Base-by-base conservation (phyloP, 2,329 filamentous ascomycete genomes). In the Cytospora piceicola region DNA sequence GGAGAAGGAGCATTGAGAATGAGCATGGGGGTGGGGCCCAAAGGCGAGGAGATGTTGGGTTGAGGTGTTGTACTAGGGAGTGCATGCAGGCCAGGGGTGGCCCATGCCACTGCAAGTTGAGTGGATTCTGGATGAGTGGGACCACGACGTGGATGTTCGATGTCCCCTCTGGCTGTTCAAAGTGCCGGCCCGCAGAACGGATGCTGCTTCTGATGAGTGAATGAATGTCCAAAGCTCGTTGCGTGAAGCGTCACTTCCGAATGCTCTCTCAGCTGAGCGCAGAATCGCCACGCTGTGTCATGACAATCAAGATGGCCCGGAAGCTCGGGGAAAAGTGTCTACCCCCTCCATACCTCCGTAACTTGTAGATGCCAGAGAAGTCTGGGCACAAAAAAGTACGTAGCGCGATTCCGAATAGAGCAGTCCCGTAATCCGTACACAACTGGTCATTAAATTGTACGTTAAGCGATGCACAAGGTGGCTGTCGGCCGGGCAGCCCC, bases 111-210 rank as follows among this genome's bases (percentile, higher is more conserved):
- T 69, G 69, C 52, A 63, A 51, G 22, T 39, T 56, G 49, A 32
- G 61, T 61, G 57, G 55, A 62, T 62, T 42, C 66, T 68, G 62
- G 60, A 46, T 63, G 67, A 71, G 61, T 72, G 72, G 68, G 69
- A 68, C 68, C 66, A 66, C 55, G 69, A 71, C 65, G 65, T 71
- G 72, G 70, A 69, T 71, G 68, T 53, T 63, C 53, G 61, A 63
- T 57, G 61, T 42, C 29, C 39, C 61, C 70, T 67, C 62, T 68
- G 59, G 54, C 61, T 63, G 65, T 63, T 58, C 59, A 63, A 68
- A 70, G 64, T 70, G 71, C 70, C 69, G 71, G 71, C 69, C 46
- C 63, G 63, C 61, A 68, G 61, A 69, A 56, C 46, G 62, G 49
- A 58, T 64, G 55, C 29, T 59, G 64, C 54, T 67, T 53, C 15